Base-by-base conservation (phyloP, 2,329 filamentous ascomycete species). In the Apiospora arundinis region DNA sequence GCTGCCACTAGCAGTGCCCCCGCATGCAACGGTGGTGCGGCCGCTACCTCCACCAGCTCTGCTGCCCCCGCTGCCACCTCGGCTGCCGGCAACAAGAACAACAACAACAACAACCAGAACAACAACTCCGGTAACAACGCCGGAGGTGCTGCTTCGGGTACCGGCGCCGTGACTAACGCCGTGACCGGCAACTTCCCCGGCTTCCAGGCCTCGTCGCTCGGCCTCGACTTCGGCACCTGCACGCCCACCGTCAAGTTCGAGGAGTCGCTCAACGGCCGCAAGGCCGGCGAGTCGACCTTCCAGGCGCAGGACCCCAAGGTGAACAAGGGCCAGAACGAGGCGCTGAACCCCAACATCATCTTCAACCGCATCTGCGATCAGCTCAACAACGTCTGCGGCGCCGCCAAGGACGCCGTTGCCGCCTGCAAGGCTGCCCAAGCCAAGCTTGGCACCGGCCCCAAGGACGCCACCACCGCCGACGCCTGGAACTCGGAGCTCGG, bases 291-390 rank as follows among this genome's bases (percentile, higher is more conserved):
- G 80, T 90, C 87, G 81, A 92, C 91, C 68, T 93, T 93, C 87
- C 89, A 91, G 80, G 87, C 92, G 69, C 87, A 87, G 67, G 91
- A 93, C 78, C 82, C 88, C 11, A 81, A 88, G 23, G 87, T 92
- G 71, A 87, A 89, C 74, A 83, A 89, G 77, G 88, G 88, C 69
- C 91, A 93, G 81, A 82, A 90, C 76, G 91, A 92, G 78, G 90
- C 91, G 11, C 84, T 92, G 65, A 92, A 93, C 87, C 91, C 91
- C 71, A 88, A 89, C 83, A 93, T 93, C 84, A 93, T 93, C 84
- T 92, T 90, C 79, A 92, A 92, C 85, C 88, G 90, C 73, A 90
- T 93, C 80, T 91, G 89, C 81, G 91, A 93, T 81, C 90, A 92
- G 83, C 85, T 93, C 72, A 86, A 81, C 78, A 92, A 92, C 81